phyloP scores from a whole-genome alignment of 192 early-diverging fungal species.

The Mortierella hygrophila region DNA sequence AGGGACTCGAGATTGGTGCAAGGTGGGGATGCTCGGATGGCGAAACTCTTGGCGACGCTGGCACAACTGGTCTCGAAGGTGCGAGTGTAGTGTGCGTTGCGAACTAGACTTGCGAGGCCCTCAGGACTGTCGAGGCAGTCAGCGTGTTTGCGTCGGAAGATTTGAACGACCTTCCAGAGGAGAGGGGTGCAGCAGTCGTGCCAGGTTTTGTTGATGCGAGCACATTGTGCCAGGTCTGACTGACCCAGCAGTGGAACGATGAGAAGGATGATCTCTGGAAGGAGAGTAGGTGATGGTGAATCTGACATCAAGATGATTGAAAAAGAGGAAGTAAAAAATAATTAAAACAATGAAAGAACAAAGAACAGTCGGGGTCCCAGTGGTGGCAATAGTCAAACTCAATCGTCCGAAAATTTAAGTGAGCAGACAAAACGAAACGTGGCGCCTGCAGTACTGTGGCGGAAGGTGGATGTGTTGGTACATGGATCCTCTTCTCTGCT shows the following conservation, averaged over 20 bases:
- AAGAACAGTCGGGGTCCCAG: not conserved
- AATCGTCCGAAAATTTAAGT: too few species aligned
- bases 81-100: not conserved
- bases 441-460: too few species aligned
- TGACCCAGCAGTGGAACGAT: not conserved
- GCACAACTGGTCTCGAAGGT: not conserved
- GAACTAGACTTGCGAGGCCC: not conserved
- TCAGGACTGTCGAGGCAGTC: not conserved
- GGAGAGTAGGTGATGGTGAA: not conserved
- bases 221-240: not conserved
- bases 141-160: not conserved
- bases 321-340: not conserved
- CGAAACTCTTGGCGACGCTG: not conserved
- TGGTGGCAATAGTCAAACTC: not conserved
- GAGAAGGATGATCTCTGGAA: not conserved
- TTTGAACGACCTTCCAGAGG: not conserved
- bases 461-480: too few species aligned
- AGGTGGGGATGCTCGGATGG: not conserved
- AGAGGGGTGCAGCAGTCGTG: not conserved
- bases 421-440: too few species aligned
- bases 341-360: not conserved
- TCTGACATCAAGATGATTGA: not conserved
- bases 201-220: not conserved
- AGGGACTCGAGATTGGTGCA: not conserved
- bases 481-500: too few species aligned